Base-by-base conservation (phyloP, 495 filamentous ascomycete genomes). In the Cercophora scortea region DNA sequence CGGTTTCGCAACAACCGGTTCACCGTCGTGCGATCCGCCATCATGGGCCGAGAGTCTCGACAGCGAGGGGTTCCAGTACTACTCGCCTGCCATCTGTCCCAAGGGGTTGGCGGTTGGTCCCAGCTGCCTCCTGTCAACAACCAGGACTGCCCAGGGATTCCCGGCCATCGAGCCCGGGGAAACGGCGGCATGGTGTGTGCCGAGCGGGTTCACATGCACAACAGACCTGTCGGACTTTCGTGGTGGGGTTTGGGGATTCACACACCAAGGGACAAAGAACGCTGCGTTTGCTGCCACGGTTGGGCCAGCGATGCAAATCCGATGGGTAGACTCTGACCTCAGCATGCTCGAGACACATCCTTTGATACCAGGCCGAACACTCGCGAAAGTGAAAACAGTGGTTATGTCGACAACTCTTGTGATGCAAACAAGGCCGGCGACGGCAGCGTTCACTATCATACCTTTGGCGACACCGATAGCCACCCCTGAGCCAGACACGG, bases 51-150 rank as follows among this genome's bases (percentile, higher is more conserved):
- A 59, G 12, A 65, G 68, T 51, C 49, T 74, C 32, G 51, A 56
- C 5, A 52, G 60, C 13, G 57, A 56, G 6, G 70, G 71, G 5
- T 72, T 72, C 34, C 60, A 60, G 7, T 72, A 64, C 46, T 74
- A 71, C 53, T 73, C 71, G 12, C 71, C 71, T 0, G 70, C 70
- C 35, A 67, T 73, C 50, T 74, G 71, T 45, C 70, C 70, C 6
- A 52, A 33, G 13, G 70, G 69, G 7, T 72, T 74, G 47, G 52
- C 38, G n/a, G 65, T 63, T 36, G 70, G 65, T 1, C 58, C 58
- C 8, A 53, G 50, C 36, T 74, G 68, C 51, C 55, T 59, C 16
- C 46, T 64, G 44, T 59, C 52, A 11, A 58, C 55, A 17, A 59
- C 56, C 4, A 49, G 62, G 49, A 59, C 62, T 0, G 46, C 35